Evolutionary conservation across 805 yeast species (phyloP).

Genomic region (Spathaspora hagerdaliae): DNA sequence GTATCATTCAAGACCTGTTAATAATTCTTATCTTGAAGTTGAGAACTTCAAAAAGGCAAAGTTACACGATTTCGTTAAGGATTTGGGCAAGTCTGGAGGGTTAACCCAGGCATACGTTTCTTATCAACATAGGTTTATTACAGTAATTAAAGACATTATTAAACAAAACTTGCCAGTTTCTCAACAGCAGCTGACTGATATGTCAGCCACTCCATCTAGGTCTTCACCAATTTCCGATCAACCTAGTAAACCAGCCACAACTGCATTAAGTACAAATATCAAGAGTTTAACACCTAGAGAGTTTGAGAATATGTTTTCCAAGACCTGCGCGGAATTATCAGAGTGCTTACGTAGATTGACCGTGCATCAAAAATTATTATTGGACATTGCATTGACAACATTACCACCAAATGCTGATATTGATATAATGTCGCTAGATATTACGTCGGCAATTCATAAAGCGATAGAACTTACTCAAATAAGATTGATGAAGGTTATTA

Average conservation of each 20-base stretch:
- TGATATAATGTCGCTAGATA: conserved; percentile 60
- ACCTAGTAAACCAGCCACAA: conserved; percentile 5
- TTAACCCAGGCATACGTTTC: conserved; percentile 55
- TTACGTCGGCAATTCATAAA: conserved; percentile 58
- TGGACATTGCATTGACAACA: conserved; percentile 57
- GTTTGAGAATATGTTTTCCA: conserved; percentile 65
- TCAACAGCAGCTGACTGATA: conserved; percentile 15
- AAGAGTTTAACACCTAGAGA: conserved; percentile 68
- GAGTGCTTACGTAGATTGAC: conserved; percentile 73
- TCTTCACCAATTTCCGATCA: conserved; percentile 16
- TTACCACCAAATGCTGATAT: conserved; percentile 19
- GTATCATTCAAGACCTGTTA: conserved; percentile 14
- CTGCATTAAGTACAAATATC: conserved; percentile 37
- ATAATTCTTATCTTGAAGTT: conserved; percentile 36
- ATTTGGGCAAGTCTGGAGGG: conserved; percentile 59
- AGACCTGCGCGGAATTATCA: conserved; percentile 58
- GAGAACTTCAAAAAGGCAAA: conserved; percentile 35
- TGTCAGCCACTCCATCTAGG: conserved; percentile 24
- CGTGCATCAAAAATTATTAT: conserved; percentile 70
- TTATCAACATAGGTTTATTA: conserved; percentile 65
- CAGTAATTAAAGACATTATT: conserved; percentile 71
- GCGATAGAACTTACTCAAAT: conserved; percentile 71
- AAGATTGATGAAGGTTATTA: conserved; percentile 72
- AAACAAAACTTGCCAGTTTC: conserved; percentile 54
- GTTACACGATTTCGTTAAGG: conserved; percentile 48